These are phyloP conservation scores for Suillus hirtellus DNA, from an alignment of 768 basidiomycete genomes.

Conservation along the genomic window DNA sequence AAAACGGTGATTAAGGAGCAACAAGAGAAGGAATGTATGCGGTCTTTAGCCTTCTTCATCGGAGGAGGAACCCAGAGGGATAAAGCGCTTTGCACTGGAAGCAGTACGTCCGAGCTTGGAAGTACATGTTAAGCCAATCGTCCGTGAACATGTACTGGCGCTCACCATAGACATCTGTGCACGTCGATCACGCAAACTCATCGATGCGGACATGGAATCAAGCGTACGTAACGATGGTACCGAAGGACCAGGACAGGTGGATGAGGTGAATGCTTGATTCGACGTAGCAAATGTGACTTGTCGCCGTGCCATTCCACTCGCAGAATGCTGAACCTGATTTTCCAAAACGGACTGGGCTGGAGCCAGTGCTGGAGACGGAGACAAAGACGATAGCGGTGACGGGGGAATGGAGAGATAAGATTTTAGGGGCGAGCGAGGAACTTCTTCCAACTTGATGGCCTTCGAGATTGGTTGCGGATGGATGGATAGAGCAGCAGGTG, in stretches of 20 bases:
- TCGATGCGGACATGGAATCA: constrained; percentile 23
- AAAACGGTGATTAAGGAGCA: not conserved
- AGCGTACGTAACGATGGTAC: not conserved
- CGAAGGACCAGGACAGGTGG: not conserved
- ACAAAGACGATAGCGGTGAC: constrained; percentile 19
- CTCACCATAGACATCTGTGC: constrained; percentile 32
- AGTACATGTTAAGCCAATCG: not conserved
- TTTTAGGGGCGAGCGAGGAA: constrained; percentile 6
- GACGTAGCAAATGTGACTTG: constrained; percentile 2
- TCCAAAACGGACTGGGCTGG: not conserved
- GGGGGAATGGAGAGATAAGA: constrained; percentile 19
- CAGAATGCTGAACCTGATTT: not conserved
- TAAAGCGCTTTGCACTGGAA: constrained; percentile 28
- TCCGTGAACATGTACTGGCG: constrained; percentile 7
- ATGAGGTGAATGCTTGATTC: not conserved
- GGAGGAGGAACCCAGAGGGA: constrained; percentile 32
- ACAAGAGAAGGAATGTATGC: not conserved
- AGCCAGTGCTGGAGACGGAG: not conserved
- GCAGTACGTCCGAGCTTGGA: constrained; percentile 25
- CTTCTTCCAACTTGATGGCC: constrained; percentile 23
- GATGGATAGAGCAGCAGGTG: no score
- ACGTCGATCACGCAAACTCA: constrained; percentile 33
- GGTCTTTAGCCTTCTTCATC: constrained; percentile 27
- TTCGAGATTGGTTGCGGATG: constrained; percentile 7
- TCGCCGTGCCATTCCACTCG: not conserved